Evolutionary conservation across 2,329 filamentous ascomycete species (phyloP).

Genomic region (Lasiodiplodia hormozganensis): DNA sequence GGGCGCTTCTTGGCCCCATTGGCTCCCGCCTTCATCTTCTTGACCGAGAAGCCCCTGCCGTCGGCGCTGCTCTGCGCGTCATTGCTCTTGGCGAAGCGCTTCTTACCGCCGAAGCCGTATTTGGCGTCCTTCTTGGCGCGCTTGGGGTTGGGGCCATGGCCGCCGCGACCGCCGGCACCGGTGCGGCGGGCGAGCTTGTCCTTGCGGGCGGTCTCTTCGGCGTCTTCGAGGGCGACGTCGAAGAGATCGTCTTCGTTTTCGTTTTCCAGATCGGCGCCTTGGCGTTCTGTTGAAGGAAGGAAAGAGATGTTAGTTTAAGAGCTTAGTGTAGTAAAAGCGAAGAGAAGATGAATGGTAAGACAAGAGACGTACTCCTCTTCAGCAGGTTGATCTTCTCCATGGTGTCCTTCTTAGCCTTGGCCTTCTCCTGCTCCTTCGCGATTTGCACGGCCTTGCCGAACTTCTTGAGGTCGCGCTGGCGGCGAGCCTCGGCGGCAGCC

Average conservation of each 20-base stretch:
- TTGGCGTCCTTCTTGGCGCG: slow-evolving; percentile 94
- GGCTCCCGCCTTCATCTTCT: slow-evolving; percentile 76
- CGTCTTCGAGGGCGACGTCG: slow-evolving; percentile 82
- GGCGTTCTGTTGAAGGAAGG: slow-evolving; percentile 69
- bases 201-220: slow-evolving; percentile 60
- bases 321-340: neutral
- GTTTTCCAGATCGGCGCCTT: slow-evolving; percentile 71
- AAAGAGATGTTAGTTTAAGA: slow-evolving; percentile 34
- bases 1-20: slow-evolving; percentile 42
- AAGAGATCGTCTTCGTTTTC: slow-evolving; percentile 85
- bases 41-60: slow-evolving; percentile 77
- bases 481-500: slow-evolving; percentile 87
- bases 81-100: slow-evolving; percentile 87
- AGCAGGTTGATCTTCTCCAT: slow-evolving; percentile 93
- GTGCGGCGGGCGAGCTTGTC: slow-evolving; percentile 50
- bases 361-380: slow-evolving; percentile 81
- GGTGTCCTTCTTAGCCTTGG: slow-evolving; percentile 90
- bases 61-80: slow-evolving; percentile 85
- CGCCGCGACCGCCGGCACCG: slow-evolving; percentile 39
- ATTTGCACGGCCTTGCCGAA: slow-evolving; percentile 99
- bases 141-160: slow-evolving; percentile 64
- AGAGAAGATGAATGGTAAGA: neutral
- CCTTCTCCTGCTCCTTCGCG: slow-evolving; percentile 91
- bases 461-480: slow-evolving; percentile 95
- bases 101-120: slow-evolving; percentile 96